Conservation (phyloP, 208 protist genomes). For the Trypanosoma mega region DNA sequence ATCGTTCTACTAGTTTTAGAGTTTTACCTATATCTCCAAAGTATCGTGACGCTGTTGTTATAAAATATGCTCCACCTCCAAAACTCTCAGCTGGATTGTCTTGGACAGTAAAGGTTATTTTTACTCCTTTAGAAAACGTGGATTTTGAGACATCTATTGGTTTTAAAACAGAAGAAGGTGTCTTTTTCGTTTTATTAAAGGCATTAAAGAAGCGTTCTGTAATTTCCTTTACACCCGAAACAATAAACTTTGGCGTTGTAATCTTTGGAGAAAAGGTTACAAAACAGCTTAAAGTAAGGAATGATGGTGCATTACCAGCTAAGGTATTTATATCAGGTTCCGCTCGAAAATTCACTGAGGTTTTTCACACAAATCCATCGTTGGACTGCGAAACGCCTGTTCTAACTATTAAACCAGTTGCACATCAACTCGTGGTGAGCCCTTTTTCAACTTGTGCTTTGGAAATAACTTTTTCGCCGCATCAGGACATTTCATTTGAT, state of each 20-base stretch:
- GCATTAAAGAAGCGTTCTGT: conserved; percentile 44
- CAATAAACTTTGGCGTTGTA: conserved; percentile 77
- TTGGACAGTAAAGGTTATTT: conserved; percentile 60
- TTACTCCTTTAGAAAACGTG: conserved; percentile 52
- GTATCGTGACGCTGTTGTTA: conserved; percentile 49
- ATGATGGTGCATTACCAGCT: conserved; percentile 65
- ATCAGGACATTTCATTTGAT: conserved; percentile 31
- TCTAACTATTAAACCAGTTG: conserved; percentile 47
- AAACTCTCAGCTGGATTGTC: conserved; percentile 80
- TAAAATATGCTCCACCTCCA: conserved; percentile 65
- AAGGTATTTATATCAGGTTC: conserved; percentile 57
- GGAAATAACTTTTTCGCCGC: conserved; percentile 53
- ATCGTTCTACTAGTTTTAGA: conserved; percentile 68
- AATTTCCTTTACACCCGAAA: conserved; percentile 35
- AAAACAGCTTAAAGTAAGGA: conserved; percentile 55
- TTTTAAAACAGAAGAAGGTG: conserved; percentile 61
- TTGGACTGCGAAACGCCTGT: conserved; percentile 29
- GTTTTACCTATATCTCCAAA: conserved; percentile 67
- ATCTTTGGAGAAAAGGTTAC: conserved; percentile 57
- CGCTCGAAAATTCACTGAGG: conserved; percentile 54
- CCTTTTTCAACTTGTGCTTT: conserved; percentile 44
- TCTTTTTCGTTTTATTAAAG: conserved; percentile 63
- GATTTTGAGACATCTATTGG: conserved; percentile 67
- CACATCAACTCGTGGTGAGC: conserved; percentile 46
- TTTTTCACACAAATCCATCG: conserved; percentile 46